A percentile compares a stretch with the other conserved stretches of the same genome.
Evolutionary conservation across 1,284 basidiomycete genomes (phyloP).

Genomic region (Tilletia indica): DNA sequence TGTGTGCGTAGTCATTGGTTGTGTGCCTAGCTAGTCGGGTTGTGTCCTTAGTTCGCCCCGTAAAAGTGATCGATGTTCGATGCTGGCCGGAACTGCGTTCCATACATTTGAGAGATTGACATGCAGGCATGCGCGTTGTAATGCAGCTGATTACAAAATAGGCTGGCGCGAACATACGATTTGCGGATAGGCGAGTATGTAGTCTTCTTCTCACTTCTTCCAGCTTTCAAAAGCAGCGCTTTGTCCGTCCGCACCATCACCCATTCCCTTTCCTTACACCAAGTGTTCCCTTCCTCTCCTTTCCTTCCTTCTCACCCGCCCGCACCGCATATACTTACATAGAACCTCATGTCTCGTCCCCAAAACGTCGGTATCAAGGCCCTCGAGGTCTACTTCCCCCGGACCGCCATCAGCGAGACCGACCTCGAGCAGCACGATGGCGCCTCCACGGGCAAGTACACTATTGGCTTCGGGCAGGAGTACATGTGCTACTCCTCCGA

Average conservation of each 20-base stretch:
- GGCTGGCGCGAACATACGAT: no score
- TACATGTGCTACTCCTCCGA: conserved; percentile 98
- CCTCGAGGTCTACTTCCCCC: conserved; percentile 88
- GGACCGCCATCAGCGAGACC: conserved; percentile 47
- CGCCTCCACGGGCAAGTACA: conserved; percentile 95
- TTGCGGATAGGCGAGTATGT: no score
- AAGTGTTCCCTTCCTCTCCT: background rate
- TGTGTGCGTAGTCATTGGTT: background rate
- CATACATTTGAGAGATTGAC: no score
- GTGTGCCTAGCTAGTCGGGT: background rate
- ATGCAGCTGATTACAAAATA: no score
- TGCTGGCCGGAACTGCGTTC: no score
- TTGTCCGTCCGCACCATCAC: background rate
- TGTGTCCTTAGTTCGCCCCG: background rate
- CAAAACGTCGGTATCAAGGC: conserved; percentile 88
- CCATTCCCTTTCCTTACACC: background rate
- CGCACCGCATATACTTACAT: background rate
- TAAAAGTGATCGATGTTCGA: no score
- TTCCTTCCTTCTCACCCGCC: background rate
- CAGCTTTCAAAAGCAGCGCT: no score
- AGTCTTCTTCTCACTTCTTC: no score
- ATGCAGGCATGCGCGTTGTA: no score
- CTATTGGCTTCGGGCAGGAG: conserved; percentile 95
- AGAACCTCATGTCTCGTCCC: conserved; percentile 62
- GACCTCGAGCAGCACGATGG: conserved; percentile 82